Evolutionary conservation across 2,329 filamentous ascomycete genomes (phyloP).

Genomic region (Hymenoscyphus salicellus): DNA sequence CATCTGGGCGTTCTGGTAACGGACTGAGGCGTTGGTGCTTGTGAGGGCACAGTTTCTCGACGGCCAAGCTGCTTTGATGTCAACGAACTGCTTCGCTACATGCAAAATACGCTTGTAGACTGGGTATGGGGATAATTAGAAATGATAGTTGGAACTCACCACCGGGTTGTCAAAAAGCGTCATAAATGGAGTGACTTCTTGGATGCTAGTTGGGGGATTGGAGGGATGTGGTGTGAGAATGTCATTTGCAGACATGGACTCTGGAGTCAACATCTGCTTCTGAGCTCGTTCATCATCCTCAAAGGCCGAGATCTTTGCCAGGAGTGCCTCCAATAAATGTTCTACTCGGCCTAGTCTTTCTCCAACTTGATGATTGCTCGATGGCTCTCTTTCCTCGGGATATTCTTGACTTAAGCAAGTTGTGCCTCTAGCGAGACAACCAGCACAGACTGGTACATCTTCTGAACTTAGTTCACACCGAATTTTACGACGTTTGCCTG

Average conservation of each 20-base stretch:
- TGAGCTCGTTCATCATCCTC: slow-evolving; percentile 31
- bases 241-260: slow-evolving; percentile 30
- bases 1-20: slow-evolving; percentile 17
- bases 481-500: slow-evolving; percentile 47
- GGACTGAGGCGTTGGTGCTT: slow-evolving; percentile 25
- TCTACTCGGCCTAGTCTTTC: slow-evolving; percentile 35
- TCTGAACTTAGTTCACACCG: slow-evolving; percentile 46
- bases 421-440: slow-evolving; percentile 44
- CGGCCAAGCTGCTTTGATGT: slow-evolving; percentile 28
- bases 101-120: not conserved
- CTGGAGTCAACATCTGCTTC: slow-evolving; percentile 30
- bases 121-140: not conserved
- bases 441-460: slow-evolving; percentile 42
- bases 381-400: slow-evolving; percentile 32
- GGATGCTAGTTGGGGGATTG: slow-evolving; percentile 12
- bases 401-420: slow-evolving; percentile 35
- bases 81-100: not conserved
- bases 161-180: slow-evolving; percentile 34
- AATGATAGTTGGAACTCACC: slow-evolving; percentile 20
- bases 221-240: slow-evolving; percentile 26
- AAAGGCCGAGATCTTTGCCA: slow-evolving; percentile 31
- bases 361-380: slow-evolving; percentile 29
- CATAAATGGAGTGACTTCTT: slow-evolving; percentile 27
- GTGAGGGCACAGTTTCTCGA: slow-evolving; percentile 22
- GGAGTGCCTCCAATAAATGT: slow-evolving; percentile 29